These are phyloP conservation scores for Lagenidium giganteum DNA, from an alignment of 352 stramenopile genomes.

Conservation along the genomic window DNA sequence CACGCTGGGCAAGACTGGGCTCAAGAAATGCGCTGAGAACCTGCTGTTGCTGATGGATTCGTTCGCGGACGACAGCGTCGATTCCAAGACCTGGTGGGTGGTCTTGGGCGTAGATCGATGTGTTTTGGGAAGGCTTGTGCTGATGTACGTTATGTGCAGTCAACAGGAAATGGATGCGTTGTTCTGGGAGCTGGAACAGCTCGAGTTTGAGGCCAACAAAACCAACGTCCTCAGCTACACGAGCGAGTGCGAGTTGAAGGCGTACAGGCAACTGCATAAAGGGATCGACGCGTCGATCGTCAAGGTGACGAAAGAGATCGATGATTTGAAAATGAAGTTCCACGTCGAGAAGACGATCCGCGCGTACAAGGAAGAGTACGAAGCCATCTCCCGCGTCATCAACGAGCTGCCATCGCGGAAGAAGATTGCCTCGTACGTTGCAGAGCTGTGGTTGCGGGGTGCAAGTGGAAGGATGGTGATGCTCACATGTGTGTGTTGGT, in stretches of 20 bases:
- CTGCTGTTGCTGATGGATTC: slow-evolving; percentile 61
- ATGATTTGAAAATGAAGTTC: slow-evolving; percentile 72
- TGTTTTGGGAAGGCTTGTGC: background rate
- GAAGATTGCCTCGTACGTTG: slow-evolving; percentile 43
- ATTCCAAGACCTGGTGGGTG: slow-evolving; percentile 40
- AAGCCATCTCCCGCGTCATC: slow-evolving; percentile 76
- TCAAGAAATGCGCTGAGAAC: slow-evolving; percentile 77
- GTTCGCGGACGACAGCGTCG: slow-evolving; percentile 55
- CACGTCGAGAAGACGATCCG: slow-evolving; percentile 69
- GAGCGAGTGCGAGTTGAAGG: slow-evolving; percentile 72
- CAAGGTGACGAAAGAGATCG: slow-evolving; percentile 64
- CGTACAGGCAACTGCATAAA: slow-evolving; percentile 71
- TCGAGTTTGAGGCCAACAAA: slow-evolving; percentile 82
- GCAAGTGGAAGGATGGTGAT: background rate
- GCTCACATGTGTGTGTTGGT: background rate
- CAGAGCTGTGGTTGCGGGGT: too few species aligned
- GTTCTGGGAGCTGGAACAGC: slow-evolving; percentile 83
- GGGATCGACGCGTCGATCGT: slow-evolving; percentile 73
- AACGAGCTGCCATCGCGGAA: slow-evolving; percentile 72
- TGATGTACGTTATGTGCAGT: slow-evolving; percentile 13
- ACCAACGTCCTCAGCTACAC: slow-evolving; percentile 79
- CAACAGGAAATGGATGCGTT: slow-evolving; percentile 68
- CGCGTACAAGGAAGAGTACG: slow-evolving; percentile 87
- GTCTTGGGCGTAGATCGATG: background rate
- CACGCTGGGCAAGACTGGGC: slow-evolving; percentile 67